A percentile compares a stretch with the other conserved stretches of the same genome.
Evolutionary conservation across 2,329 filamentous ascomycete genomes (phyloP).

Genomic region (Sclerotinia sclerotiorum): DNA sequence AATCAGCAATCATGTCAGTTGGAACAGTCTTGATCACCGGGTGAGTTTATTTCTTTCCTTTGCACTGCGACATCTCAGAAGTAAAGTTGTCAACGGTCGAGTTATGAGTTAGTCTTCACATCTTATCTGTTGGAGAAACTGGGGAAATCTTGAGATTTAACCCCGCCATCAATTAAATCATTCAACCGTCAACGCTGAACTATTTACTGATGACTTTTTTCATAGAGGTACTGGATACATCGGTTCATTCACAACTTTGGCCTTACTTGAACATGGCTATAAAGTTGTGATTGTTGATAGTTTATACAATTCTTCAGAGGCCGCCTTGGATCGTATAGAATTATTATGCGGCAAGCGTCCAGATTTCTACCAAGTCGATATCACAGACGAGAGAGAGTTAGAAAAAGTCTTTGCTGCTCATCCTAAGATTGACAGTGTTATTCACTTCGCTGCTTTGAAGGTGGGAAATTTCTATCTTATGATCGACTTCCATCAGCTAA

Average conservation of each 20-base stretch:
- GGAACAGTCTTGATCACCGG: slow-evolving; percentile 91
- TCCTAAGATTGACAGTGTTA: slow-evolving; percentile 94
- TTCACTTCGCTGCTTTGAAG: slow-evolving; percentile 98
- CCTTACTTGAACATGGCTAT: slow-evolving; percentile 90
- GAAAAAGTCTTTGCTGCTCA: slow-evolving; percentile 86
- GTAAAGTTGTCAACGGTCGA: neutral
- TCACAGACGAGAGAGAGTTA: slow-evolving; percentile 80
- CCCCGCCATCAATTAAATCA: slow-evolving; percentile 25
- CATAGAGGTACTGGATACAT: slow-evolving; percentile 92
- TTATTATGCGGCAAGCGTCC: slow-evolving; percentile 87
- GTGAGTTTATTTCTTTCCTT: slow-evolving; percentile 54
- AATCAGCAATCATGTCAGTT: slow-evolving; percentile 61
- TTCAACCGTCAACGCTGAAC: neutral
- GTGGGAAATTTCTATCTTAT: slow-evolving; percentile 46
- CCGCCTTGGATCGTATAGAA: slow-evolving; percentile 92
- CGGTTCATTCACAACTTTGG: slow-evolving; percentile 91
- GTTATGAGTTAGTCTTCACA: neutral
- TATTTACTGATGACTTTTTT: slow-evolving; percentile 34
- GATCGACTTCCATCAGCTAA: slow-evolving; percentile 2
- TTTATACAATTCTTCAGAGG: slow-evolving; percentile 93
- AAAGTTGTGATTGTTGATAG: slow-evolving; percentile 96
- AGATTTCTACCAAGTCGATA: slow-evolving; percentile 79
- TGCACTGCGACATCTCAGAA: slow-evolving; percentile 1
- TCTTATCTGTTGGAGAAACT: slow-evolving; percentile 8
- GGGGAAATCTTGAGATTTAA: slow-evolving; percentile 10